phyloP scores from a whole-genome alignment of 1,139 yeast genomes.

The Blastobotrys apis region DNA sequence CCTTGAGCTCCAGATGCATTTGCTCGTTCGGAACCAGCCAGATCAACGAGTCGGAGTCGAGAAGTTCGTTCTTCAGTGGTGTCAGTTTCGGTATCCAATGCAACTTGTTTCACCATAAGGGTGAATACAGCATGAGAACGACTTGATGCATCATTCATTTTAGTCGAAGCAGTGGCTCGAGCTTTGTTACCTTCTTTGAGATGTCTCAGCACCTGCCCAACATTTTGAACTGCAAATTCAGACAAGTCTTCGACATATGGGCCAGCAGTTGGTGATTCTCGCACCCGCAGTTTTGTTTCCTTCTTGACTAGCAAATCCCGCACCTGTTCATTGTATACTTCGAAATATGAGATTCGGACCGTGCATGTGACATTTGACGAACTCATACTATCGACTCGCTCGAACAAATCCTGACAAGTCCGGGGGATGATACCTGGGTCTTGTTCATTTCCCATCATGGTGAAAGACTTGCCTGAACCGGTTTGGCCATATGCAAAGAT shows the following conservation, averaged over 20 bases:
- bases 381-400: slow-evolving; percentile 40
- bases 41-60: slow-evolving; percentile 64
- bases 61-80: slow-evolving; percentile 58
- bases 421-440: slow-evolving; percentile 61
- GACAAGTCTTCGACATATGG: slow-evolving; percentile 65
- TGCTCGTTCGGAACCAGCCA: slow-evolving; percentile 79
- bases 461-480: slow-evolving; percentile 67
- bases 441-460: slow-evolving; percentile 60
- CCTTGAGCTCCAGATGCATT: slow-evolving; percentile 61
- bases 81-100: slow-evolving; percentile 40
- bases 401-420: slow-evolving; percentile 52
- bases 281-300: slow-evolving; percentile 42
- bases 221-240: slow-evolving; percentile 45
- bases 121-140: slow-evolving; percentile 70
- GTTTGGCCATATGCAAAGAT: slow-evolving; percentile 76
- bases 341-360: slow-evolving; percentile 59
- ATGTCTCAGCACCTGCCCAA: slow-evolving; percentile 43
- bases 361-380: slow-evolving; percentile 47
- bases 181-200: slow-evolving; percentile 47
- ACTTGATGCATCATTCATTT: slow-evolving; percentile 64
- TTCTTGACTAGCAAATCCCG: slow-evolving; percentile 45
- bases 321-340: slow-evolving; percentile 69
- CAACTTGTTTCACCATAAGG: slow-evolving; percentile 54
- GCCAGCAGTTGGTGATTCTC: slow-evolving; percentile 59
- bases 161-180: slow-evolving; percentile 65